Conservation (phyloP, 2,329 filamentous ascomycete species). For the Aspergillus ibericus region DNA sequence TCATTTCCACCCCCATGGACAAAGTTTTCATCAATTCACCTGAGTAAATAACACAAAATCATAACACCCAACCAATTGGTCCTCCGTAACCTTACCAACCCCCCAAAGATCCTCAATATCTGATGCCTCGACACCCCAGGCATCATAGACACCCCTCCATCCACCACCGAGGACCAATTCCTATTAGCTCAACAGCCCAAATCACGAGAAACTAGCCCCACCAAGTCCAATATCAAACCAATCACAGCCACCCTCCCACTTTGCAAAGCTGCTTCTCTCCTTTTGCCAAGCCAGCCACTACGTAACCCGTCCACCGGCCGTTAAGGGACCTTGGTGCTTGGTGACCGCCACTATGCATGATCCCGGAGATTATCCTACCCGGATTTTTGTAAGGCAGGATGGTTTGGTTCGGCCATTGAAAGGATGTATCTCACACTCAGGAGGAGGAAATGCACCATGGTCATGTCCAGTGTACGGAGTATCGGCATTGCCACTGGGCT, state of each 20-base stretch:
- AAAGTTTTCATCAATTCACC: not conserved
- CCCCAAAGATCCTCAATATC: not conserved
- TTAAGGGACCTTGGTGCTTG: slow-evolving; percentile 1
- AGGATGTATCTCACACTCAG: not conserved
- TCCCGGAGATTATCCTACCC: not conserved
- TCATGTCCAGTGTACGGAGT: not conserved
- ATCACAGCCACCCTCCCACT: not conserved
- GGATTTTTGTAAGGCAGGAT: not conserved
- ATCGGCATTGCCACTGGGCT: not conserved
- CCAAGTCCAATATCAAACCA: slow-evolving; percentile 12
- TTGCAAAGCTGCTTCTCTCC: not conserved
- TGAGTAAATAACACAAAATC: not conserved
- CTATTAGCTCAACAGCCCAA: not conserved
- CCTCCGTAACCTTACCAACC: not conserved
- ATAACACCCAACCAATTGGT: not conserved
- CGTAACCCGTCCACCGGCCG: not conserved
- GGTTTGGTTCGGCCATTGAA: not conserved
- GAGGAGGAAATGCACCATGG: not conserved
- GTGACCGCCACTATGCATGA: not conserved
- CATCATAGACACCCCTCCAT: not conserved
- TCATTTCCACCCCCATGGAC: not conserved
- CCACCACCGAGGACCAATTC: not conserved
- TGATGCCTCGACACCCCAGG: not conserved
- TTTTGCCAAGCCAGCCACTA: slow-evolving; percentile 1
- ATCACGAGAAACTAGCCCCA: slow-evolving; percentile 11